phyloP scores from a whole-genome alignment of 2,329 filamentous ascomycete species.

The Fusarium sp. region DNA sequence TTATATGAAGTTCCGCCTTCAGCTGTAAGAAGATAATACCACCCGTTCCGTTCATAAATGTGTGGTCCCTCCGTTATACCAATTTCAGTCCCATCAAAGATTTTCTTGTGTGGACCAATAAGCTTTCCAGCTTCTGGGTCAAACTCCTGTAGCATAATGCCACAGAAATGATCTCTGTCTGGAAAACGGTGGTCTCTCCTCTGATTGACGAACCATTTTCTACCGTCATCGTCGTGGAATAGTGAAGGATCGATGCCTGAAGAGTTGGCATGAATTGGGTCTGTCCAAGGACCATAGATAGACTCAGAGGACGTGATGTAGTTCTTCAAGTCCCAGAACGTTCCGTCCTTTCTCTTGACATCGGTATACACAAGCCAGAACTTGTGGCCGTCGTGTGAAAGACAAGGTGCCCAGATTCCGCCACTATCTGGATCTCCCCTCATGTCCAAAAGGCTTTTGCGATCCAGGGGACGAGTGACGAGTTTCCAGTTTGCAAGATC shows the following conservation, averaged over 20 bases:
- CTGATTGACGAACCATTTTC: slow-evolving; percentile 66
- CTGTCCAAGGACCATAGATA: slow-evolving; percentile 68
- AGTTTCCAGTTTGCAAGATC: slow-evolving; percentile 64
- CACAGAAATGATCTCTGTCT: slow-evolving; percentile 55
- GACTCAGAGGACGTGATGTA: slow-evolving; percentile 60
- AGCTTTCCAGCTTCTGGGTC: slow-evolving; percentile 59
- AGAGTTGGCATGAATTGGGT: slow-evolving; percentile 66
- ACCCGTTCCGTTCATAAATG: slow-evolving; percentile 64
- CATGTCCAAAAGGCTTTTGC: slow-evolving; percentile 62
- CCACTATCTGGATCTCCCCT: slow-evolving; percentile 67
- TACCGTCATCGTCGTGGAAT: slow-evolving; percentile 65
- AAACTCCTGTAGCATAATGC: slow-evolving; percentile 67
- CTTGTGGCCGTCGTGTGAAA: slow-evolving; percentile 65
- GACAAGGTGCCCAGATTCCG: slow-evolving; percentile 70
- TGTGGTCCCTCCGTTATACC: slow-evolving; percentile 66
- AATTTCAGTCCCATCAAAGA: slow-evolving; percentile 64
- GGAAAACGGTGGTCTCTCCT: slow-evolving; percentile 61
- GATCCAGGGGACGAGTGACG: slow-evolving; percentile 55
- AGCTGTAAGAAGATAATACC: slow-evolving; percentile 68
- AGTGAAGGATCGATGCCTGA: slow-evolving; percentile 70
- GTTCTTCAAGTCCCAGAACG: slow-evolving; percentile 68
- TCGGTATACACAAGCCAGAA: slow-evolving; percentile 73
- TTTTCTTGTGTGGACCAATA: slow-evolving; percentile 63
- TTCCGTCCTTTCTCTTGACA: slow-evolving; percentile 72
- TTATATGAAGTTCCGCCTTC: slow-evolving; percentile 69